Conservation (phyloP, 2,329 filamentous ascomycete species). For the Botryosphaeria dothidea region DNA sequence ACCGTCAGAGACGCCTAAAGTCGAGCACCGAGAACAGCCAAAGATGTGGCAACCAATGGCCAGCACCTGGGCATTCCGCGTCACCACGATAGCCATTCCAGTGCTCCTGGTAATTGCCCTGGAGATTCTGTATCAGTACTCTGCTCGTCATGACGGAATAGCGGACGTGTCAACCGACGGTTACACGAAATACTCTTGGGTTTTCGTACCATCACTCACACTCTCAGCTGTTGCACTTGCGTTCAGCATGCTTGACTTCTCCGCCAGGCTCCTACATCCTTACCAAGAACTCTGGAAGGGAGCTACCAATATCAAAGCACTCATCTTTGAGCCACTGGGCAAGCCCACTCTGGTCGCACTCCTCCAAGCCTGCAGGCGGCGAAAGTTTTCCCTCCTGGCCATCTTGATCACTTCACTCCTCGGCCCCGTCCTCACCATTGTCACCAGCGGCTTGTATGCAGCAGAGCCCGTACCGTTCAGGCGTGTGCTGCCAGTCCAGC, state of each 20-base stretch:
- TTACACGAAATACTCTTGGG: not conserved
- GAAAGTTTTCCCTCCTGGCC: not conserved
- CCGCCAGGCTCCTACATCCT: not conserved
- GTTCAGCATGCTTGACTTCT: not conserved
- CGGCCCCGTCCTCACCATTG: not conserved
- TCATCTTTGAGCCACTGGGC: not conserved
- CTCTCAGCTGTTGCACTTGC: not conserved
- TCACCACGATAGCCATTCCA: not conserved
- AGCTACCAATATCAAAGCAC: not conserved
- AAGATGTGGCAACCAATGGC: not conserved
- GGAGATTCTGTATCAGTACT: not conserved
- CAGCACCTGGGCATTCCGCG: not conserved
- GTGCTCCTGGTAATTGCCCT: not conserved
- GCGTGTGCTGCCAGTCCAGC: not conserved
- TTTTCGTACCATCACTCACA: not conserved
- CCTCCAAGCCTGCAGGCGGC: not conserved
- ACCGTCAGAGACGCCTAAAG: not conserved
- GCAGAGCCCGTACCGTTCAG: not conserved
- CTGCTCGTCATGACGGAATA: not conserved
- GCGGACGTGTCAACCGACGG: not conserved
- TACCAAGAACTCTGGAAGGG: not conserved
- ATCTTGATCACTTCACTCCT: not conserved
- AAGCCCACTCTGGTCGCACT: not conserved
- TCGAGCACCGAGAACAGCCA: not conserved
- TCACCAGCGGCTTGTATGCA: not conserved